Evolutionary conservation across 2,329 filamentous ascomycete genomes (phyloP), one percentile per base, ranked within the genome.

Genomic region (Fusarium tjaetaba): DNA sequence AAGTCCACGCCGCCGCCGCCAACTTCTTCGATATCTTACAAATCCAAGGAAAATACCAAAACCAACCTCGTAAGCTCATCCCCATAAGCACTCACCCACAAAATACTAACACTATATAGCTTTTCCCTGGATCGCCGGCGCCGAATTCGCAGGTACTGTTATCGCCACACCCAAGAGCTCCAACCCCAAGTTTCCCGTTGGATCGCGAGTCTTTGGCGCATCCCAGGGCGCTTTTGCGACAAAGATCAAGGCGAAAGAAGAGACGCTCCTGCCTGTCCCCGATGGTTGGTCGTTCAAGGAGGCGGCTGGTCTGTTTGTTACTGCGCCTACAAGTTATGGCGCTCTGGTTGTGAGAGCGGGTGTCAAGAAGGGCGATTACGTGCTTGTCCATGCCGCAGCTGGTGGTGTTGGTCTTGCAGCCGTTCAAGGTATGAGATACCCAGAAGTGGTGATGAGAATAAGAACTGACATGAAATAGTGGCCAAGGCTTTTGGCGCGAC

Each of bases 1-100:
- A 91, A 79, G 93, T 98, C 78, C 93, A 94, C 83, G 94, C 96
- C 52, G 89, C 93, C 1, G 96, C 94, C 26, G 94, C 94, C 78
- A 98, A 98, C 85, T 98, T 98, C 88, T 98, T 98, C 86, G 96
- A 98, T 82, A 93, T 97, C 65, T 90, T 98, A 61, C 96, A 98
- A 81, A 94, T 98, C 79, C 92, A 94, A 79, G 96, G 96, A 64
- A 97, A 97, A 89, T 98, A 98, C 84, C 96, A 98, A 81, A 89
- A 94, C 80, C 95, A 98, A 78, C 95, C 95, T 0, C 90, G 88
- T 89, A 82, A 36, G 85, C 7, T 15, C 16, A 9, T 9, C 13
- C 1, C 1, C 16, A 34, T 22, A 26, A 68, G 22, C 5, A 7
- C 9, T 5, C 30, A 24, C 26, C 14, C 16, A 39, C 34, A 9